Evolutionary conservation across 1,284 basidiomycete species (phyloP), one percentile per base, ranked within the genome.

Genomic region (Ceratobasidium sp.): DNA sequence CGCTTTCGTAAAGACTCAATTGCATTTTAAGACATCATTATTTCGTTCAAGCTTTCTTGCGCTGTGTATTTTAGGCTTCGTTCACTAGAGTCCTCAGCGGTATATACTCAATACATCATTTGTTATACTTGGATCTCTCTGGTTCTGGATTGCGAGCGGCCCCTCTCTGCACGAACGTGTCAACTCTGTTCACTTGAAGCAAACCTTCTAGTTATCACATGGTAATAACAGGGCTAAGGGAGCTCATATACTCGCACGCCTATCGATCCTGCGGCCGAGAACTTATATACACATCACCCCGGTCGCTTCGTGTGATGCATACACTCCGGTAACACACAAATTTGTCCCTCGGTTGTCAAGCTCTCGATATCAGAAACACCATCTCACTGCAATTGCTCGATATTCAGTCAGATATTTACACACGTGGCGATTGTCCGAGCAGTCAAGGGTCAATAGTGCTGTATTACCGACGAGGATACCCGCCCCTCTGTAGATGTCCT

Each of bases 21-120:
- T 37, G 23, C 35, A 60, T 49, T 20, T 47, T 60, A 71, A 42
- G 60, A 11, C 58, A 60, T 64, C 42, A 31, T 35, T 47, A 31
- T 31, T 71, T 71, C 68, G 56, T 71, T 60, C 58, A 37, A 66
- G 49, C 42, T 45, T 26, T 49, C 26, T 66, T 66, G 13, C 45
- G 47, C 15, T 42, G 56, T 58, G 37, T 60, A 58, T 45, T 31
- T 56, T 45, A 64, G 31, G 23, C 56, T 42, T 60, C 53, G 31
- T 71, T 20, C 68, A 4, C 15, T 26, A 45, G 28, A 71, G 2
- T 11, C 35, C 10, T 35, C 37, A 58, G 31, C 6, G n/a, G 35
- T 28, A 26, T 60, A 71, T 11, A 47, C 31, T 45, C 37, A 60
- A 37, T 60, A 35, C n/a, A 17, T 60, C 13, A 33, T 60, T 60